Conservation (phyloP, 1,284 basidiomycete species). For the Salmacisia buchloeana region DNA sequence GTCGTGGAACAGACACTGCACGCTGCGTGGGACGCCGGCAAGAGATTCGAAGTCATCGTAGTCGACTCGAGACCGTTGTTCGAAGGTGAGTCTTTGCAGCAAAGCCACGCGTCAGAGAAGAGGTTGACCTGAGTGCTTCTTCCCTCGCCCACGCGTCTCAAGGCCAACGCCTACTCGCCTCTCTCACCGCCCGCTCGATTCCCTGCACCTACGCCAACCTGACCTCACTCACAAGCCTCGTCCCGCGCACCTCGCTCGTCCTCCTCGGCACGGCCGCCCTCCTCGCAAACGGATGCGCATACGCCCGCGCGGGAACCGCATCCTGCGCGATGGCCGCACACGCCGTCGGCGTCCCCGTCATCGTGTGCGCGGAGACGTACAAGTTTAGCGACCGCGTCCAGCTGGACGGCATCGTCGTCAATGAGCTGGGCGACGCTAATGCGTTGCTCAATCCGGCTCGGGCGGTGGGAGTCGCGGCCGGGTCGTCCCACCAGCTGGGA, state of each 20-base stretch:
- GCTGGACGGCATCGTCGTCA: conserved; percentile 89
- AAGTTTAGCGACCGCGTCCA: conserved; percentile 92
- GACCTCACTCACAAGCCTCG: conserved; percentile 76
- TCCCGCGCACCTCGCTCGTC: conserved; percentile 72
- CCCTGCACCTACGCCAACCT: conserved; percentile 87
- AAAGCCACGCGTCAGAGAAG: neutral
- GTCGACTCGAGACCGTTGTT: conserved; percentile 90
- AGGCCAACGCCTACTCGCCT: conserved; percentile 74
- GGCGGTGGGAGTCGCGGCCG: neutral
- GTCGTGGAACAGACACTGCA: conserved; percentile 86
- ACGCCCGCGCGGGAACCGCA: conserved; percentile 88
- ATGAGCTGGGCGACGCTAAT: conserved; percentile 71
- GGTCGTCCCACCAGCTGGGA: no score
- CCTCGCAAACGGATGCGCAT: conserved; percentile 89
- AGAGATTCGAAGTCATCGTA: conserved; percentile 80
- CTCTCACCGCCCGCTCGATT: conserved; percentile 68
- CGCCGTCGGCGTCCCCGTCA: conserved; percentile 79
- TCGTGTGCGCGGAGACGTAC: conserved; percentile 97
- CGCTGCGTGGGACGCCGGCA: conserved; percentile 57
- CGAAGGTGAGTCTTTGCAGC: conserved; percentile 62
- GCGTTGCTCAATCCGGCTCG: neutral
- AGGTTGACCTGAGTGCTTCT: neutral
- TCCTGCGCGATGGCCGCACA: conserved; percentile 94
- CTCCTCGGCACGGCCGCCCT: conserved; percentile 89
- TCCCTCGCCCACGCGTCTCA: no score